A percentile compares a stretch with the other conserved stretches of the same genome.
These are phyloP conservation scores for Ceratocystis lukuohia DNA, from an alignment of 2,329 filamentous ascomycete species.

Conservation along the genomic window DNA sequence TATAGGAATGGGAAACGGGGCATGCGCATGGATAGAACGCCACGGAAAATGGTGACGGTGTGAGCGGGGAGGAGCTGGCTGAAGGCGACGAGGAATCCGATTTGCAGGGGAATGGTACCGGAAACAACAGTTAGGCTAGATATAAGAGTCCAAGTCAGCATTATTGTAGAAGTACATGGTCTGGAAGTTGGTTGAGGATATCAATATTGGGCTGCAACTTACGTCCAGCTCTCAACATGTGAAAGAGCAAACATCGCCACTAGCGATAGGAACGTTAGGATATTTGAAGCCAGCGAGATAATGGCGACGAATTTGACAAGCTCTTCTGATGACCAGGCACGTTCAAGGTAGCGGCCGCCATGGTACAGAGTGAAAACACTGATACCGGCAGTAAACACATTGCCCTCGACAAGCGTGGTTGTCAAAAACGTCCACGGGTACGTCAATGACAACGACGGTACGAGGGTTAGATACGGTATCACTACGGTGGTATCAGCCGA, in stretches of 20 bases:
- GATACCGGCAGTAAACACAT: slow-evolving; percentile 71
- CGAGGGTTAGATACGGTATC: slow-evolving; percentile 74
- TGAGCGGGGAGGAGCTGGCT: slow-evolving; percentile 96
- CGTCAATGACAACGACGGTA: slow-evolving; percentile 68
- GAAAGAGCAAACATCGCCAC: slow-evolving; percentile 60
- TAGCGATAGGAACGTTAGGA: slow-evolving; percentile 59
- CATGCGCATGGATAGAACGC: slow-evolving; percentile 77
- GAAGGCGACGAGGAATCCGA: slow-evolving; percentile 88
- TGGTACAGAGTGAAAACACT: slow-evolving; percentile 72
- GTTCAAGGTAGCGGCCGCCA: slow-evolving; percentile 86
- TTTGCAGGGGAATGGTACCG: slow-evolving; percentile 79
- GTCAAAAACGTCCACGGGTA: slow-evolving; percentile 91
- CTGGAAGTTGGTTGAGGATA: slow-evolving; percentile 19
- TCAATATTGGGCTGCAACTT: slow-evolving; percentile 27
- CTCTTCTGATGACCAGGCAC: slow-evolving; percentile 86
- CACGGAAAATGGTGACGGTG: slow-evolving; percentile 85
- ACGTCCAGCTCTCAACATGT: slow-evolving; percentile 55
- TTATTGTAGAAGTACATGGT: too few species aligned
- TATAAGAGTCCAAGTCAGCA: slow-evolving; percentile 13
- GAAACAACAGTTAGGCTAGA: slow-evolving; percentile 65
- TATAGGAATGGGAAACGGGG: slow-evolving; percentile 56
- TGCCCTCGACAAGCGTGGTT: slow-evolving; percentile 81
- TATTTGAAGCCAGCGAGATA: slow-evolving; percentile 65
- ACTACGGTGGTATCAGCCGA: slow-evolving; percentile 49
- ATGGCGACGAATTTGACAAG: slow-evolving; percentile 81